Evolutionary conservation across 352 stramenopile genomes (phyloP).

Genomic region (Peronosclerospora sorghi): DNA sequence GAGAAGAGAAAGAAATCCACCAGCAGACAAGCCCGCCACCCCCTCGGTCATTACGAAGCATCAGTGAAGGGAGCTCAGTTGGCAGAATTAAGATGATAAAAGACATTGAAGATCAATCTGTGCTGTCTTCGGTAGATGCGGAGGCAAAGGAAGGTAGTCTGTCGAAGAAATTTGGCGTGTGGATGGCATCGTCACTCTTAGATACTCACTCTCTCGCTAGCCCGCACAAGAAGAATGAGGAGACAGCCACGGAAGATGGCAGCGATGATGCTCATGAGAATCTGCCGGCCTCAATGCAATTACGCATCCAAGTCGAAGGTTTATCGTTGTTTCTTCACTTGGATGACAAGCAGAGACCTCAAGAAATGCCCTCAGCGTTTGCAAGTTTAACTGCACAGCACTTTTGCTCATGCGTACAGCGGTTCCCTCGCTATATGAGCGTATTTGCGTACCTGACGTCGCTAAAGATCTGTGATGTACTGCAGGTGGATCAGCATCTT

Average conservation of each 20-base stretch:
- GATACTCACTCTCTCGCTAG: conserved; percentile 22
- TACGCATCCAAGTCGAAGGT: conserved; percentile 63
- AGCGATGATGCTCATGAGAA: conserved; percentile 22
- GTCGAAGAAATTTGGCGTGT: conserved; percentile 42
- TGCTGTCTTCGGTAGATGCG: conserved; percentile 19
- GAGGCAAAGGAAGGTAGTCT: conserved; percentile 27
- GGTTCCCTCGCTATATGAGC: conserved; percentile 54
- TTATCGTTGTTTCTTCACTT: conserved; percentile 60
- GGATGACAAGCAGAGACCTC: conserved; percentile 21
- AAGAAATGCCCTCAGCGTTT: conserved; percentile 33
- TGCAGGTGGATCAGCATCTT: conserved; percentile 42
- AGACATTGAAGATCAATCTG: conserved; percentile 19
- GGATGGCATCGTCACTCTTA: conserved; percentile 46
- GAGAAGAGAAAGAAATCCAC: conserved; percentile 6
- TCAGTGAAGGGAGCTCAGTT: conserved; percentile 17
- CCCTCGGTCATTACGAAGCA: conserved; percentile 16
- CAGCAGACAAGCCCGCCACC: conserved; percentile 8
- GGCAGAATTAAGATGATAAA: conserved; percentile 8
- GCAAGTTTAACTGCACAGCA: conserved; percentile 53
- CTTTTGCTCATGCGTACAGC: conserved; percentile 64
- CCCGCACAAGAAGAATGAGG: conserved; percentile 16
- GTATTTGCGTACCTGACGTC: conserved; percentile 64
- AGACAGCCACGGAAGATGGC: conserved; percentile 9
- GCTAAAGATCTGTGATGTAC: conserved; percentile 60
- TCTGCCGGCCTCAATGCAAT: conserved; percentile 40